These are phyloP conservation scores for Brassica incana DNA, from an alignment of 345 rosid species.

Conservation along the genomic window DNA sequence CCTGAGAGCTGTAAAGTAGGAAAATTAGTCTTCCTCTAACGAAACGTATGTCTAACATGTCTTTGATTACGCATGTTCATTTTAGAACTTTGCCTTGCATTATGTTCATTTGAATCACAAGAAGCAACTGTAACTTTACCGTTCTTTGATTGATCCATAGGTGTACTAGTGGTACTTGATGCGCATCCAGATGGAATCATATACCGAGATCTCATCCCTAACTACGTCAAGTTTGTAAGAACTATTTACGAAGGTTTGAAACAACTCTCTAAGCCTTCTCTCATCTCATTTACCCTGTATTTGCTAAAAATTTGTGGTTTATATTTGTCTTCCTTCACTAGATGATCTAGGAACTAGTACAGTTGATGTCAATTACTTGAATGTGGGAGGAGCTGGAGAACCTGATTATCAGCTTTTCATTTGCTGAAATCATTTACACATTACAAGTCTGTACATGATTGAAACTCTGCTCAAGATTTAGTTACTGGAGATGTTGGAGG, in stretches of 20 bases:
- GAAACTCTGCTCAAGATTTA: background rate
- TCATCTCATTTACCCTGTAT: background rate
- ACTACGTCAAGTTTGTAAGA: constrained; percentile 63
- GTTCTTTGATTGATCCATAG: constrained; percentile 38
- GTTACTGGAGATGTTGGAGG: constrained; percentile 3
- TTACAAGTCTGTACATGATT: background rate
- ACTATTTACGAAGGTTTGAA: constrained; percentile 87
- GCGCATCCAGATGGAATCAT: constrained; percentile 84
- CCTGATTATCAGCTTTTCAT: constrained; percentile 62
- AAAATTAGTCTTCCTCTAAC: no score
- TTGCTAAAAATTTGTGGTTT: background rate
- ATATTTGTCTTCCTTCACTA: constrained; percentile 21
- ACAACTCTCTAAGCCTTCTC: constrained; percentile 1
- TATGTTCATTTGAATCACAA: background rate
- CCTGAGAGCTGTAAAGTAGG: no score
- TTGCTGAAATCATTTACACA: constrained; percentile 45
- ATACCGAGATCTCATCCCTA: constrained; percentile 76
- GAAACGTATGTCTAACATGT: background rate
- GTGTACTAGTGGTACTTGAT: constrained; percentile 82
- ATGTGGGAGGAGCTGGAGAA: constrained; percentile 51
- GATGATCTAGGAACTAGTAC: constrained; percentile 63
- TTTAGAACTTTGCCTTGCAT: background rate
- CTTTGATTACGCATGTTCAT: constrained; percentile 1
- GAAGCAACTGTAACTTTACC: background rate
- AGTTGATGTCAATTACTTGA: constrained; percentile 75